A percentile compares a stretch with the other conserved stretches of the same genome.
Conservation (phyloP, 371 early-diverging fungal genomes). For the Haplosporangium sp. region DNA sequence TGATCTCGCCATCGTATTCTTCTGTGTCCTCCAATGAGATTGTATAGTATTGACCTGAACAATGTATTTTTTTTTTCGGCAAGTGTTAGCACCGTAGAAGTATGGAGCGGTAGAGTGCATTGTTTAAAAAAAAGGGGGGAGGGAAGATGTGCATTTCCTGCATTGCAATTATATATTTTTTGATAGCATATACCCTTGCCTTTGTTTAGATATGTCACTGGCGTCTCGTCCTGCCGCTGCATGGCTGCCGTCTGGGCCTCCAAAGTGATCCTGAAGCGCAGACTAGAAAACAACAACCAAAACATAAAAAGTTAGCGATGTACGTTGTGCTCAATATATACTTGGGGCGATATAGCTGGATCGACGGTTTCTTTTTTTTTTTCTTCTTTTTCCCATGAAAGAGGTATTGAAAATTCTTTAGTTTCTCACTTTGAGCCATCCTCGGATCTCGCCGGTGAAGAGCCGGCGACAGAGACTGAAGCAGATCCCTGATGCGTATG, state of each 20-base stretch:
- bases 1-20: slow-evolving; percentile 59
- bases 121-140: too few species aligned
- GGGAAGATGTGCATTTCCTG: too few species aligned
- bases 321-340: too few species aligned
- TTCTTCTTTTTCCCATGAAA: too few species aligned
- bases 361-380: too few species aligned
- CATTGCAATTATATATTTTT: too few species aligned
- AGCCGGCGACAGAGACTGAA: slow-evolving; percentile 17
- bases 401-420: neutral
- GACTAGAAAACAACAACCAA: slow-evolving; percentile 15
- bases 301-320: too few species aligned
- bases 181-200: slow-evolving; percentile 53
- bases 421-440: slow-evolving; percentile 28
- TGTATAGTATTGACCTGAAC: slow-evolving; percentile 66
- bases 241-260: slow-evolving; percentile 68
- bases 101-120: too few species aligned
- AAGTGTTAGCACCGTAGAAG: too few species aligned
- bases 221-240: slow-evolving; percentile 62
- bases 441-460: slow-evolving; percentile 42
- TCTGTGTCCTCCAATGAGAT: slow-evolving; percentile 63
- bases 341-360: too few species aligned
- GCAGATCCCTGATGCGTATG: slow-evolving; percentile 4
- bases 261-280: slow-evolving; percentile 52
- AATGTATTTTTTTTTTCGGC: neutral
- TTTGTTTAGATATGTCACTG: slow-evolving; percentile 74